A percentile compares a stretch with the other conserved stretches of the same genome.
Evolutionary conservation across 78 protist species (phyloP).

Genomic region (Planoprotostelium fungivorum): DNA sequence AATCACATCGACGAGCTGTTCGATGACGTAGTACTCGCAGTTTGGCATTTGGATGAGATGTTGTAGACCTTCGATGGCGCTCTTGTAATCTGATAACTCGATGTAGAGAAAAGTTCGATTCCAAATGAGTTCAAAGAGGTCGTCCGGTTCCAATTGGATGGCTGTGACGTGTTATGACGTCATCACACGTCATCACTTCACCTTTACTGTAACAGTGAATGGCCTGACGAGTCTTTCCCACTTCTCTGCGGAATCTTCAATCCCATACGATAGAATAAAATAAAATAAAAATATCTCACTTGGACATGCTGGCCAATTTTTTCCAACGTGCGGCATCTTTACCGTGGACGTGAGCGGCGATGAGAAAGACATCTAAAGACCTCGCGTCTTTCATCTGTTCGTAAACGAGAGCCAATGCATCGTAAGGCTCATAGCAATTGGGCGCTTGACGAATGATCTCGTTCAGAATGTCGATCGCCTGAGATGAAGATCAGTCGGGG

Average conservation of each 20-base stretch:
- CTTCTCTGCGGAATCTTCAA: background rate
- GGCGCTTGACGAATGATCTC: background rate
- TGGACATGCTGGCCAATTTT: background rate
- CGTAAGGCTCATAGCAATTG: background rate
- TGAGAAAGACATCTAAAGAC: background rate
- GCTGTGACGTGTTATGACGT: background rate
- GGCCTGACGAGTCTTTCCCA: background rate
- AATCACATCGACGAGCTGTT: background rate
- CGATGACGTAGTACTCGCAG: background rate
- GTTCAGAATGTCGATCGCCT: background rate
- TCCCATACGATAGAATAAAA: background rate
- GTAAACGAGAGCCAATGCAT: background rate
- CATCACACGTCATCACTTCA: background rate
- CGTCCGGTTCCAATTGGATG: background rate
- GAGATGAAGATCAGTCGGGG: no score
- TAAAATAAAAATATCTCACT: background rate
- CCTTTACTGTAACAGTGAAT: background rate
- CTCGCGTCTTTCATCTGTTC: background rate
- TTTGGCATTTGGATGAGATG: background rate
- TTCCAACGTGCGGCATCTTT: background rate
- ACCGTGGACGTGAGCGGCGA: background rate
- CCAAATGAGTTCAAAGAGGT: background rate
- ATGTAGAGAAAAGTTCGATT: background rate
- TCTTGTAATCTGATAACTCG: background rate
- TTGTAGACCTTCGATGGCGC: background rate